Base-by-base conservation (phyloP, 2,329 filamentous ascomycete genomes). In the Alternaria dauci region DNA sequence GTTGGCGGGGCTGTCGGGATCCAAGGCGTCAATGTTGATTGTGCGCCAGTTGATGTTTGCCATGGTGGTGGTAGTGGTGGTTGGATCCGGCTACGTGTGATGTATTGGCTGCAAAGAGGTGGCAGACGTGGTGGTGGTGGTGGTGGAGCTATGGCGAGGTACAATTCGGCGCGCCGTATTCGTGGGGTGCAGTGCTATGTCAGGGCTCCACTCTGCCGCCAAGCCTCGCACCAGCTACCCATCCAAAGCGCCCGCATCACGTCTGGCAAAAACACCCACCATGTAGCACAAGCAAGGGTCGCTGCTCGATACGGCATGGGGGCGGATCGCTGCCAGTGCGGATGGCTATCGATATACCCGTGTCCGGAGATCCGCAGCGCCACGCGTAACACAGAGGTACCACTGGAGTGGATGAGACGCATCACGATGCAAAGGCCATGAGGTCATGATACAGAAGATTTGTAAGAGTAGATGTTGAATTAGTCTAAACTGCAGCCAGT, bases 21-120 rank as follows among this genome's bases (percentile, higher is more conserved):
- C 91, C 72, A 96, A 87, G 70, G 90, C 89, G 79, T 97, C 94
- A 79, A 97, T 91, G 86, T 97, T 93, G 85, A 97, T 95, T 69
- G 93, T 97, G 80, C 94, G 92, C 83, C 87, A 89, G 78, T 89
- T 89, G 80, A 87, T 79, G 55, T 78, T 73, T 42, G 82, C 79
- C 82, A 83, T 83, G 62, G 61, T 65, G 70, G 60, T 30, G 28
- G 20, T 23, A 23, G 38, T 48, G 63, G 36, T 50, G 50, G 16
- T 18, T 18, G 38, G 9, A 11, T 58, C 41, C 39, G 56, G 28
- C 54, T 51, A 36, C 20, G 32, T 16, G 11, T 16, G 46, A 26
- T 23, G 23, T 7, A 2, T 36, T 50, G 23, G 32, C 46, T 36
- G 12, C 8, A 50, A 36, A 43, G 47, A 25, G 63, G 58, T 52